phyloP scores from a whole-genome alignment of 495 filamentous ascomycete genomes.

The Neurospora intermedia region DNA sequence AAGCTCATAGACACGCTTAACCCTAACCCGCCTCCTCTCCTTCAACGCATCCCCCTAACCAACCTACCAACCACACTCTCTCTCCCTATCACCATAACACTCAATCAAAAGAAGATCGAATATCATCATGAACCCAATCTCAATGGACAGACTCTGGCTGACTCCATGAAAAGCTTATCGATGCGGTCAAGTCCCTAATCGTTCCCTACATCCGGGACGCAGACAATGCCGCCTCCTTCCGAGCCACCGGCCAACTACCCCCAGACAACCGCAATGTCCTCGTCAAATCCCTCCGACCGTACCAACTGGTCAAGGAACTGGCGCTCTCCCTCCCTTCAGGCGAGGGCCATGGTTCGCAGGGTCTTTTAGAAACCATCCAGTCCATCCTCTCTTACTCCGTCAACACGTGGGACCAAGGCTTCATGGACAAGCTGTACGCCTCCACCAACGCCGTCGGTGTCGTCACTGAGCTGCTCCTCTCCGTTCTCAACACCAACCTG shows the following conservation, averaged over 20 bases:
- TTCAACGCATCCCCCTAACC: too few relatives aligned
- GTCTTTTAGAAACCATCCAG: conserved; percentile 53
- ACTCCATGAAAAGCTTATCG: conserved; percentile 46
- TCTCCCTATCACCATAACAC: background rate
- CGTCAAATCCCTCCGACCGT: conserved; percentile 59
- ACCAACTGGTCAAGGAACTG: conserved; percentile 55
- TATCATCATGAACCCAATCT: background rate
- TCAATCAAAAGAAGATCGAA: background rate
- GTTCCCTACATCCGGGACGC: conserved; percentile 70
- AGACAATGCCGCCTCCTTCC: conserved; percentile 48
- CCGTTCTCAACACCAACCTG: conserved; percentile 79
- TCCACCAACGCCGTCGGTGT: conserved; percentile 79
- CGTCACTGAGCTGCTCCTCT: conserved; percentile 70
- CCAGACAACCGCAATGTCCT: conserved; percentile 48
- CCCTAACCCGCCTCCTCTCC: background rate
- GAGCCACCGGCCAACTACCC: conserved; percentile 40
- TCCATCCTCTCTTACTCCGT: conserved; percentile 70
- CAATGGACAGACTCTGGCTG: background rate
- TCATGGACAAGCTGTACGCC: conserved; percentile 86
- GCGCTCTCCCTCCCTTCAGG: conserved; percentile 53
- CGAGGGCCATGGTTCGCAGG: conserved; percentile 47
- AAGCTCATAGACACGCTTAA: background rate
- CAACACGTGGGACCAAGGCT: conserved; percentile 95
- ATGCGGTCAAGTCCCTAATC: conserved; percentile 61
- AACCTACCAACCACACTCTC: background rate